phyloP scores from a whole-genome alignment of 495 filamentous ascomycete genomes.

The Neurospora tetrasperma region DNA sequence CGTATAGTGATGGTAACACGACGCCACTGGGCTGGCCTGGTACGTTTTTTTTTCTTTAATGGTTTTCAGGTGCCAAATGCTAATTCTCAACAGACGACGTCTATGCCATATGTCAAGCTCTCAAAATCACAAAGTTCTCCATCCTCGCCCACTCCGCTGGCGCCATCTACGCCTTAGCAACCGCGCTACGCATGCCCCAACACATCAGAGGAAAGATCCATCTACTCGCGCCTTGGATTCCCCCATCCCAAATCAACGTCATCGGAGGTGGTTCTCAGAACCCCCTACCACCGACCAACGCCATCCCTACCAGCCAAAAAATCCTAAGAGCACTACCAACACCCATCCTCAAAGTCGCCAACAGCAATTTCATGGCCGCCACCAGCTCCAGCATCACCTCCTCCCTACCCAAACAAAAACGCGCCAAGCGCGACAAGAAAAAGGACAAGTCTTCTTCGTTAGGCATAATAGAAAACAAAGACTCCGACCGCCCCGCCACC shows the following conservation, averaged over 20 bases:
- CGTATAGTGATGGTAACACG: conserved; percentile 66
- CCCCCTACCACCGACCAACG: conserved; percentile 58
- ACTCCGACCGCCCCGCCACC: neutral
- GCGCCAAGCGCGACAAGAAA: conserved; percentile 49
- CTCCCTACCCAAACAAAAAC: conserved; percentile 52
- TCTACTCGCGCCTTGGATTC: conserved; percentile 94
- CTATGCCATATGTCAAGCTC: conserved; percentile 80
- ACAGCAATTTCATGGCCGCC: conserved; percentile 86
- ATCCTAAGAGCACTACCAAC: conserved; percentile 88
- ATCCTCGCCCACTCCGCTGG: conserved; percentile 96
- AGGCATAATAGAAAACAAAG: neutral
- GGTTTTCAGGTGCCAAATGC: neutral
- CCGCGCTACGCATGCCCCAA: conserved; percentile 89
- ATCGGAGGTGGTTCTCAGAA: conserved; percentile 61
- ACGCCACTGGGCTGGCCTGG: conserved; percentile 91
- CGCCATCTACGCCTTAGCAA: conserved; percentile 94
- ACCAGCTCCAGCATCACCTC: conserved; percentile 84
- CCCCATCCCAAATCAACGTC: conserved; percentile 87
- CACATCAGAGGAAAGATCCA: conserved; percentile 93
- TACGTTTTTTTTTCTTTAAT: conserved; percentile 36
- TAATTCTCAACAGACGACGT: conserved; percentile 63
- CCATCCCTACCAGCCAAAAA: conserved; percentile 82
- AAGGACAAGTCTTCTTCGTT: conserved; percentile 6
- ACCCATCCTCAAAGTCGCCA: conserved; percentile 84
- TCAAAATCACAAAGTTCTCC: conserved; percentile 93